Percentiles rank a stretch among this genome's conserved stretches.
phyloP scores from a whole-genome alignment of 169 alveolate species.

The Prorocentrum cordatum region DNA sequence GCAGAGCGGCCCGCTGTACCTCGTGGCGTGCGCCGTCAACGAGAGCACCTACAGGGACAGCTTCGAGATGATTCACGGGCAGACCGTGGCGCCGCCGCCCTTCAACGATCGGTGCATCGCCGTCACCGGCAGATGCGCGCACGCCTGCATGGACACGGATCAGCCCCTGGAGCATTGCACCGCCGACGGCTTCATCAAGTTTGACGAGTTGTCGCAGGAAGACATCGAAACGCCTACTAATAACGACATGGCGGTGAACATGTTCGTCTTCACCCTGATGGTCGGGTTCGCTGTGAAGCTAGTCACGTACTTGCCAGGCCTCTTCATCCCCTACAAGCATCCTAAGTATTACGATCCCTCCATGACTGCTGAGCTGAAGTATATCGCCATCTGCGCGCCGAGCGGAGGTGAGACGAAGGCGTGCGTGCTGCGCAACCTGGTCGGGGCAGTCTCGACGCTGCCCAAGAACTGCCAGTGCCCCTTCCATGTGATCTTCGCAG shows the following conservation, averaged over 20 bases:
- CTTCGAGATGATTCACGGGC: too few species aligned
- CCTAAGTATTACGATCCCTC: slow-evolving; percentile 26
- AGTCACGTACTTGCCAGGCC: slow-evolving; percentile 45
- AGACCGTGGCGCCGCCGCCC: slow-evolving; percentile 45
- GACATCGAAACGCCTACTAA: too few species aligned
- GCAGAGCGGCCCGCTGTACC: too few species aligned
- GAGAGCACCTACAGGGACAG: too few species aligned
- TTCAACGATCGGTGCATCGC: slow-evolving; percentile 58
- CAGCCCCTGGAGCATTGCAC: too few species aligned
- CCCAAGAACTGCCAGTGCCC: slow-evolving; percentile 57
- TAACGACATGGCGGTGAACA: too few species aligned
- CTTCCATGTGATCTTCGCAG: slow-evolving; percentile 47
- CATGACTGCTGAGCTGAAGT: slow-evolving; percentile 14
- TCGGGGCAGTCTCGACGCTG: slow-evolving; percentile 46
- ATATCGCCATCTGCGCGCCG: slow-evolving; percentile 14
- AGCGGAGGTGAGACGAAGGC: slow-evolving; percentile 50
- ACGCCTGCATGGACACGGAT: slow-evolving; percentile 14
- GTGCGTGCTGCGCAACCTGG: slow-evolving; percentile 27
- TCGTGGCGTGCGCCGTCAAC: too few species aligned
- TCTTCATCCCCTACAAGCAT: slow-evolving; percentile 32
- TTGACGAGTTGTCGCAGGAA: too few species aligned
- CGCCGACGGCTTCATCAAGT: too few species aligned
- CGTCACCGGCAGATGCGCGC: slow-evolving; percentile 23
- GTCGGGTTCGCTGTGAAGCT: slow-evolving; percentile 46
- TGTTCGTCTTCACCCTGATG: slow-evolving; percentile 34